Evolutionary conservation across 352 stramenopile genomes (phyloP).

Genomic region (Phytophthora cryptogea): DNA sequence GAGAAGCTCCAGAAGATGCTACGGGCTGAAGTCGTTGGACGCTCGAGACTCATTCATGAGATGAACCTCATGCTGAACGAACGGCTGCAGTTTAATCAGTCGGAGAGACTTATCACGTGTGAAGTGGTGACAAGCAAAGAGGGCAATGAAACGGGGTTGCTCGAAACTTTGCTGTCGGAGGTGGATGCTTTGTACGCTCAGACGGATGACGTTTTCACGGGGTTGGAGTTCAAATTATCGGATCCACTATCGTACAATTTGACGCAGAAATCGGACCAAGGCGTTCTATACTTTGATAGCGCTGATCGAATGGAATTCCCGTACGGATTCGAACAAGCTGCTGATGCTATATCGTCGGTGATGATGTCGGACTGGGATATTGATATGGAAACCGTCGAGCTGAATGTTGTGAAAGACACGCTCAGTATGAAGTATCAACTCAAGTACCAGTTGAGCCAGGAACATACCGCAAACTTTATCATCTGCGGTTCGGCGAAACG

Average conservation of each 20-base stretch:
- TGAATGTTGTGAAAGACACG: constrained; percentile 16
- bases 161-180: constrained; percentile 4
- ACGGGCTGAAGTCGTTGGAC: constrained; percentile 6
- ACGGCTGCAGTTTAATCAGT: neutral
- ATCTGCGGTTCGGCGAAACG: constrained; percentile 28
- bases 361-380: constrained; percentile 10
- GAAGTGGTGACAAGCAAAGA: neutral
- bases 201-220: constrained; percentile 14
- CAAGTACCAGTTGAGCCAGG: constrained; percentile 12
- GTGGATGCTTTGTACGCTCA: constrained; percentile 12
- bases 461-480: neutral
- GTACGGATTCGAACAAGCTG: constrained; percentile 13
- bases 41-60: constrained; percentile 10
- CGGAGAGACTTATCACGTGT: neutral
- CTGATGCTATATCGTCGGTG: constrained; percentile 7
- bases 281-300: constrained; percentile 23
- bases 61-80: constrained; percentile 10
- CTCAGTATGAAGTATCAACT: constrained; percentile 29
- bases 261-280: constrained; percentile 8
- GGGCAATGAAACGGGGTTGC: neutral
- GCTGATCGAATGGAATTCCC: constrained; percentile 16
- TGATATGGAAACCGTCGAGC: neutral
- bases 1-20: constrained; percentile 18
- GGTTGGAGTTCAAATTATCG: constrained; percentile 6
- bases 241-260: constrained; percentile 4